Conservation (phyloP, 306 rosid species). For the Pyrus bretschneideri region DNA sequence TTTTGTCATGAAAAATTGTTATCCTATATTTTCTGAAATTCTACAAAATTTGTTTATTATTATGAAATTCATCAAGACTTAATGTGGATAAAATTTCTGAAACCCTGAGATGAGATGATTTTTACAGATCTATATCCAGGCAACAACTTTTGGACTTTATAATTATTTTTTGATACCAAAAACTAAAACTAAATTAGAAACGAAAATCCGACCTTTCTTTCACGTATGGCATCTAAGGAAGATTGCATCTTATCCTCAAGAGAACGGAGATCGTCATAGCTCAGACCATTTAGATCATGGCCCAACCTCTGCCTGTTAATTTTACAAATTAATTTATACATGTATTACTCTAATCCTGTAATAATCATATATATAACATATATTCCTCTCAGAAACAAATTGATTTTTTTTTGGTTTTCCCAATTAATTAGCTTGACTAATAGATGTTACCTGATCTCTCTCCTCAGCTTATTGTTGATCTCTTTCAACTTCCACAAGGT, state of each 20-base stretch:
- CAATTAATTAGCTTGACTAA: not conserved
- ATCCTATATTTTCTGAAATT: not conserved
- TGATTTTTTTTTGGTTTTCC: not conserved
- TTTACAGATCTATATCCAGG: not conserved
- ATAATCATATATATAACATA: not conserved
- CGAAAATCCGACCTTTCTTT: constrained; percentile 42
- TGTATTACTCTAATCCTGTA: not conserved
- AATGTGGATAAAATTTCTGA: not conserved
- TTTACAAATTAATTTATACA: not conserved
- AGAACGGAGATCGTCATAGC: constrained; percentile 36
- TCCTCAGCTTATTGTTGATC: constrained; percentile 51
- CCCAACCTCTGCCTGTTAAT: constrained; percentile 66
- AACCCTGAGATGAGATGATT: not conserved
- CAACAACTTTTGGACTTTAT: not conserved
- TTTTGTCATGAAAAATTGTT: not conserved
- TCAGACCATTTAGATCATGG: constrained; percentile 42
- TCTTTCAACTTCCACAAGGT: constrained; percentile 50
- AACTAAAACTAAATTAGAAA: not conserved
- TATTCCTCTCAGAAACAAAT: not conserved
- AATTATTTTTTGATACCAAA: not conserved
- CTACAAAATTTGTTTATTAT: not conserved
- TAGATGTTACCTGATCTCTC: constrained; percentile 55
- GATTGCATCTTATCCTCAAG: constrained; percentile 47
- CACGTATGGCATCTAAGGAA: constrained; percentile 46
- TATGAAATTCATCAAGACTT: not conserved